These are phyloP conservation scores for Xylaria polymorpha DNA, from an alignment of 2,329 filamentous ascomycete genomes.

Conservation along the genomic window DNA sequence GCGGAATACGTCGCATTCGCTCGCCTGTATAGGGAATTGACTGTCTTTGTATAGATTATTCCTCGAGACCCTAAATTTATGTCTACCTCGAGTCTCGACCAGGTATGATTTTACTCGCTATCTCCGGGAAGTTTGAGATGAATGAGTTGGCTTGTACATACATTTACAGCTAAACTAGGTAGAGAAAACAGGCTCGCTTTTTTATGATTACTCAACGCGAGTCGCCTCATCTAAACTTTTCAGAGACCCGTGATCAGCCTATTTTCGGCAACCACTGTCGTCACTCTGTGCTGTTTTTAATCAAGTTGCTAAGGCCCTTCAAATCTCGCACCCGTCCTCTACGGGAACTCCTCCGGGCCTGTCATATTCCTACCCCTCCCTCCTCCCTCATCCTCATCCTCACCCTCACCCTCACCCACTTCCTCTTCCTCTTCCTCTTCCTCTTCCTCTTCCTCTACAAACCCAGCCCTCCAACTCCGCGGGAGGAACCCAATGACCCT, in stretches of 20 bases:
- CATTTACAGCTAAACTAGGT: neutral
- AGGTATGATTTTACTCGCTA: neutral
- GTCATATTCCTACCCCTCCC: neutral
- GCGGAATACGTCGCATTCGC: neutral
- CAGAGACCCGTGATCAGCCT: neutral
- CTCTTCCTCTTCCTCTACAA: neutral
- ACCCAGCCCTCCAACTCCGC: neutral
- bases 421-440: neutral
- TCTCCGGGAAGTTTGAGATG: neutral
- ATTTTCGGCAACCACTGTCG: neutral
- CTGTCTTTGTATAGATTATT: neutral
- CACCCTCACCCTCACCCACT: neutral
- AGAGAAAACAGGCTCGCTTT: neutral
- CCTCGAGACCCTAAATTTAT: neutral
- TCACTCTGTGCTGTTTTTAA: neutral
- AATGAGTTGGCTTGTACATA: neutral
- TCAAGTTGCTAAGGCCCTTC: neutral
- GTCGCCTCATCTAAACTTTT: neutral
- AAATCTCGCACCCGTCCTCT: neutral
- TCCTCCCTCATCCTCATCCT: neutral
- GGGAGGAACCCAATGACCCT: constrained; percentile 50
- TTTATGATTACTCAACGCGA: constrained; percentile 2
- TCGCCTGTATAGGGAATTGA: neutral
- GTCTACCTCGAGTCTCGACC: neutral
- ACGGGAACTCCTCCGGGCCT: too few species aligned